These are phyloP conservation scores for Lasiosphaeriaceae sp. DNA, from an alignment of 495 filamentous ascomycete species.

Conservation along the genomic window DNA sequence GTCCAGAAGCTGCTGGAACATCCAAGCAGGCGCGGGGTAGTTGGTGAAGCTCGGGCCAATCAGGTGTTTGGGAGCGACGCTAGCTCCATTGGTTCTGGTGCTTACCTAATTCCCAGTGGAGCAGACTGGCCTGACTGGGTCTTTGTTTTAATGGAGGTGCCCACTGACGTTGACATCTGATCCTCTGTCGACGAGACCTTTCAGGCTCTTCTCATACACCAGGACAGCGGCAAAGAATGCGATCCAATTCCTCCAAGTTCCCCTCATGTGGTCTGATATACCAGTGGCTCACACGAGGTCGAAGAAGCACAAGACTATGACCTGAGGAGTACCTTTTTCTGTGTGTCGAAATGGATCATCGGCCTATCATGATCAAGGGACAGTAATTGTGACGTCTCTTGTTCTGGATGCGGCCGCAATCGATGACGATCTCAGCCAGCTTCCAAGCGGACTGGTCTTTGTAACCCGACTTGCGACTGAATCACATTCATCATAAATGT, in stretches of 20 bases:
- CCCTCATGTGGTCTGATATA: too few relatives aligned
- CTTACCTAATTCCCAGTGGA: not conserved
- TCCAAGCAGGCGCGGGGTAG: slow-evolving; percentile 17
- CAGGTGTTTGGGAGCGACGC: not conserved
- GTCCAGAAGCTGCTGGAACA: slow-evolving; percentile 24
- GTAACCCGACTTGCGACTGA: not conserved
- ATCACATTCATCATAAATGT: not conserved
- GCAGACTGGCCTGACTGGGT: too few relatives aligned
- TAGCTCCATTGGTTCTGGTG: not conserved
- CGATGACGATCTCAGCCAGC: not conserved
- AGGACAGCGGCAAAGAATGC: too few relatives aligned
- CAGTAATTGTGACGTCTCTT: slow-evolving; percentile 9
- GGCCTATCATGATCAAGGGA: not conserved
- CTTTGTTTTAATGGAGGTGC: too few relatives aligned
- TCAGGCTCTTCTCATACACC: too few relatives aligned
- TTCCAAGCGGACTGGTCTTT: not conserved
- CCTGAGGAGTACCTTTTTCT: too few relatives aligned
- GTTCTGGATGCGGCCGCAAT: not conserved
- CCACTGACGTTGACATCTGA: too few relatives aligned
- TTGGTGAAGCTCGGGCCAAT: not conserved
- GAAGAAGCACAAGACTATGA: too few relatives aligned
- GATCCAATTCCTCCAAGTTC: too few relatives aligned
- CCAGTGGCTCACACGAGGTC: too few relatives aligned
- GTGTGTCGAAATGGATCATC: too few relatives aligned
- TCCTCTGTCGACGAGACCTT: too few relatives aligned